Evolutionary conservation across 805 yeast species (phyloP), one percentile per base, ranked within the genome.

Genomic region (Wickerhamomyces silvicola): DNA sequence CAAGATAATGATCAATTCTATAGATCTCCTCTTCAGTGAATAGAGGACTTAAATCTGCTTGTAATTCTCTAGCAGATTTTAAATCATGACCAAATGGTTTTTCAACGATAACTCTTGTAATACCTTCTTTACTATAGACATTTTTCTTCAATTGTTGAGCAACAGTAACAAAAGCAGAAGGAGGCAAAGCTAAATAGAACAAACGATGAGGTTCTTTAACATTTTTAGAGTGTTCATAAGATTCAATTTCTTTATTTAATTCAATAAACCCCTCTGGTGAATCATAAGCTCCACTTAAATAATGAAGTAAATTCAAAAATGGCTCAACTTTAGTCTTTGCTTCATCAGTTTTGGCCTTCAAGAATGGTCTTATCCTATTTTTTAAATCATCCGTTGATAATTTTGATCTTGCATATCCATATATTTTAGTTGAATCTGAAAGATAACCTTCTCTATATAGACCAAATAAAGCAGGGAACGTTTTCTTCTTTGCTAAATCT

Each of bases 81-180:
- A 92, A 72, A 58, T 92, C 97, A 57, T 77, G 92, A 41, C 98
- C 98, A 55, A 92, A 92, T 24, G 98, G 98, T 68, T 92, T 92
- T 65, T 92, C 98, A 34, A 92, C 84, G 51, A 92, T 85, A 45
- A 92, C 65, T 58, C 96, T 75, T 22, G 86, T 77, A 33, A 69
- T 52, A 32, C 95, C 95, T 32, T 72, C 64, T 23, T 66, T 67
- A 7, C 81, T 76, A 58, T 87, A 83, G 43, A 75, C 73, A 50
- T 72, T 59, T 46, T 73, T 62, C 62, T 82, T 86, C 52, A 92
- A 64, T 40, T 82, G 75, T 28, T 66, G 60, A 30, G 92, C 85
- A 28, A 90, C 97, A 22, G 68, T 59, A 34, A 81, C 79, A 62
- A 92, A 92, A 24, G 81, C 94, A 9, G 87, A 78, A 21, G 98